Evolutionary conservation across 2,329 filamentous ascomycete species (phyloP), one percentile per base, ranked within the genome.

Genomic region (Akanthomyces dipterigenus): DNA sequence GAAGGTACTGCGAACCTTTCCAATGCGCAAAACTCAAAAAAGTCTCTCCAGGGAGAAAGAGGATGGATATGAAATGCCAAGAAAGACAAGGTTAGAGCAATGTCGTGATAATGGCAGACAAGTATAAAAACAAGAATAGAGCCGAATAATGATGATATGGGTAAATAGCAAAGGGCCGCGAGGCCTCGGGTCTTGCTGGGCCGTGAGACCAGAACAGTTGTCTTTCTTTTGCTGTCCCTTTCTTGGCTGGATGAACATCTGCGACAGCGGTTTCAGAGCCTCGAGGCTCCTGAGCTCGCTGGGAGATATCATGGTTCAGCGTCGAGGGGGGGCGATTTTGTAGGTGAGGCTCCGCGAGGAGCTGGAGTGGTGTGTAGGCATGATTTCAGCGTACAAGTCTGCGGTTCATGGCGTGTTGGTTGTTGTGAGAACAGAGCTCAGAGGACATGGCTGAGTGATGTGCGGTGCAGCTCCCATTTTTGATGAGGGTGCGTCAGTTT

Each of bases 161-260:
- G 34, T 20, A 31, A 59, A 49, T 40, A 53, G 43, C 14, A 55
- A 26, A 34, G 48, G 68, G 69, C 68, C 68, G 68, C 68, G 70
- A 71, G 70, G 68, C 68, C 48, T 65, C 64, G 62, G 61, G 59
- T 70, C 67, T 70, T 68, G 64, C 63, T 58, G 66, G 46, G 69
- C 70, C 70, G 70, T 63, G 70, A 70, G 69, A 67, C 70, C 59
- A 12, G 22, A 42, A 55, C 48, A 18, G 5, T 22, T 12, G 22
- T 63, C 61, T 63, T 63, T 58, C 18, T 11, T 50, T 28, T 40
- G 43, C 26, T 50, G 20, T 54, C 36, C 65, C 63, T 58, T 16
- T 42, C 40, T 40, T 53, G 55, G 50, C 7, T 42, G n/a, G 51
- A 45, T 67, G 54, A 65, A 38, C 57, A 61, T 60, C 53, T 66